Percentiles rank a stretch among this genome's conserved stretches.
These are phyloP conservation scores for Saussurea involucrata DNA, from an alignment of 129 eudicot species.

Conservation along the genomic window DNA sequence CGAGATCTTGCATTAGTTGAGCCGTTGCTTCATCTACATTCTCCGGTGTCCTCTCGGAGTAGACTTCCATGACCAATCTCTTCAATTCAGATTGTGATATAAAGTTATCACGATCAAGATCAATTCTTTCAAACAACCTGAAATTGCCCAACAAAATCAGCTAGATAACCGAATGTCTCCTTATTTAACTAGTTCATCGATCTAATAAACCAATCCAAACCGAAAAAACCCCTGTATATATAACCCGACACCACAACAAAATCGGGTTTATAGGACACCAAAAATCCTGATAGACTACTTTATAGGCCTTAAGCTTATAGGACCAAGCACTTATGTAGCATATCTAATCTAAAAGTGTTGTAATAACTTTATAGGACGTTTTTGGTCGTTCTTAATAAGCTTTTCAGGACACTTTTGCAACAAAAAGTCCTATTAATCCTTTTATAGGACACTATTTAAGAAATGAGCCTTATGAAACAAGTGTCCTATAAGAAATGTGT, in stretches of 20 bases:
- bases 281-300: no score
- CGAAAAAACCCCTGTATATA: background rate
- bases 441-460: no score
- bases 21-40: constrained; percentile 40
- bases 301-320: no score
- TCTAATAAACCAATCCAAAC: background rate
- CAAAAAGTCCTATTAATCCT: no score
- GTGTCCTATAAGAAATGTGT: no score
- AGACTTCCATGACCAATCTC: constrained; percentile 41
- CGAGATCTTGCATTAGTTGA: constrained; percentile 59
- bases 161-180: background rate
- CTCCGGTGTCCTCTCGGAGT: constrained; percentile 30
- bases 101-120: constrained; percentile 44
- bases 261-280: no score
- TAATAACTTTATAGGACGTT: no score
- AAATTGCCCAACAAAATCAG: constrained; percentile 11
- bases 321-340: no score
- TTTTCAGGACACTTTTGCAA: no score
- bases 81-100: constrained; percentile 51
- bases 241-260: background rate
- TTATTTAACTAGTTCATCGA: background rate
- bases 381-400: no score
- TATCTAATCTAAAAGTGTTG: no score
- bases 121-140: constrained; percentile 59
- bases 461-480: no score